Evolutionary conservation across 495 filamentous ascomycete genomes (phyloP).

Genomic region (Filosporella fistucella): DNA sequence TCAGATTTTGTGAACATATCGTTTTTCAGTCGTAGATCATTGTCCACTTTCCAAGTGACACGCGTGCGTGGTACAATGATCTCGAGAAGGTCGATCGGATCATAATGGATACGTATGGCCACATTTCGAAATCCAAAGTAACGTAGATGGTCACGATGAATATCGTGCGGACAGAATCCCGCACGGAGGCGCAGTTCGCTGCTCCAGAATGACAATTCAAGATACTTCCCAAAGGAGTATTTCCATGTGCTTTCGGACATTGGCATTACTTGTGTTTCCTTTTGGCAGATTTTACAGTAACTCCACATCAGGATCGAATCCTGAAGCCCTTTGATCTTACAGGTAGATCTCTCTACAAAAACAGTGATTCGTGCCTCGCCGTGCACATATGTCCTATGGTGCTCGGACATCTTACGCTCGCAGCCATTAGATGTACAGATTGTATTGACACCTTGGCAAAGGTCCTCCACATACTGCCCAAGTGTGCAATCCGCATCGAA

Average conservation of each 20-base stretch:
- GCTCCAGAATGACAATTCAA: conserved; percentile 96
- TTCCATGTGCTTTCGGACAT: conserved; percentile 98
- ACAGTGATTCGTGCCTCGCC: conserved; percentile 91
- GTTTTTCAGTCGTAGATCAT: conserved; percentile 87
- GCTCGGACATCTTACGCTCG: conserved; percentile 83
- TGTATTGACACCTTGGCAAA: conserved; percentile 70
- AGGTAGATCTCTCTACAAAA: conserved; percentile 71
- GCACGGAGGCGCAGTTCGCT: conserved; percentile 72
- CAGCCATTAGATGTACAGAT: conserved; percentile 81
- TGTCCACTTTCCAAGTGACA: conserved; percentile 95
- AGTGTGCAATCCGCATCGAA: conserved; percentile 88
- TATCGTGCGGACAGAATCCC: conserved; percentile 86
- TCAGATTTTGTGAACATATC: conserved; percentile 78
- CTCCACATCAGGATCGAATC: conserved; percentile 97
- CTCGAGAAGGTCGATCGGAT: conserved; percentile 87
- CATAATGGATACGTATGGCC: conserved; percentile 85
- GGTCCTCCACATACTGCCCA: conserved; percentile 91
- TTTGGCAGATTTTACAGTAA: conserved; percentile 83
- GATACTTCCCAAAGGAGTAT: conserved; percentile 96
- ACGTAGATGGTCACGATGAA: conserved; percentile 84
- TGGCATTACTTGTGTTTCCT: conserved; percentile 81
- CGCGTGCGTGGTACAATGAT: conserved; percentile 86
- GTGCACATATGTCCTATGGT: conserved; percentile 96
- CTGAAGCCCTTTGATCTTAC: conserved; percentile 64
- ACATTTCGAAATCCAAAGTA: conserved; percentile 89